Base-by-base conservation (phyloP, 345 rosid genomes). In the Toxicodendron radicans region DNA sequence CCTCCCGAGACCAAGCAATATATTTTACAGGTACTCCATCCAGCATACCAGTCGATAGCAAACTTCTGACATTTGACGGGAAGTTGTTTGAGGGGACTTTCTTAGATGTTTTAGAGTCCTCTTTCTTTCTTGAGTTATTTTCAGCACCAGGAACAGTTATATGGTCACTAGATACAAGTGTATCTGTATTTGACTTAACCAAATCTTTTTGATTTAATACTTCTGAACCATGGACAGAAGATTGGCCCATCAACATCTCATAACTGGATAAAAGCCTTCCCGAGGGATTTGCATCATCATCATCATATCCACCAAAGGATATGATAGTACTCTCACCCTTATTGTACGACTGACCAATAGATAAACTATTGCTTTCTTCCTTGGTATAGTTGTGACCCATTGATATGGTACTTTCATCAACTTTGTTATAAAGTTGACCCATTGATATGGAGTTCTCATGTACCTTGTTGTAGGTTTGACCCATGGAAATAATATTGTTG, bases 251-350 rank as follows among this genome's bases (percentile, higher is more conserved):
- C 73, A 87, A 75, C 76, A 83, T 71, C 60, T 87, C 89, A 80
- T 81, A 84, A 70, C 75, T 79, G 32, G 87, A 78, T 32, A 79
- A 66, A 18, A 86, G 83, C 62, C 76, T 70, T 43, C 86, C 83
- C 0, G 87, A 80, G 18, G 83, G 66, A 74, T 85, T 78, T 62
- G 82, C 68, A 72, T 75, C 87, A 67, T 81, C 88, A 32, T 80
- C 90, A 79, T 87, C 85, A 83, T 71, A 78, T 27, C 88, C 87
- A 71, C 93, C 93, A 79, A 89, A 87, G 51, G 90, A 87, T 67
- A 89, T 89, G 13, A 89, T 89, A 56, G 88, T 84, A 76, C 90
- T 84, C 78, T 87, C 87, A 38, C 93, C 88, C 69, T 78, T 82
- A 71, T 49, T 79, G 80, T 62, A 86, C 45, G 85, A 78, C 64